Evolutionary conservation across 371 early-diverging fungal genomes (phyloP), one percentile per base, ranked within the genome.

Genomic region (Mucor plumbeus): DNA sequence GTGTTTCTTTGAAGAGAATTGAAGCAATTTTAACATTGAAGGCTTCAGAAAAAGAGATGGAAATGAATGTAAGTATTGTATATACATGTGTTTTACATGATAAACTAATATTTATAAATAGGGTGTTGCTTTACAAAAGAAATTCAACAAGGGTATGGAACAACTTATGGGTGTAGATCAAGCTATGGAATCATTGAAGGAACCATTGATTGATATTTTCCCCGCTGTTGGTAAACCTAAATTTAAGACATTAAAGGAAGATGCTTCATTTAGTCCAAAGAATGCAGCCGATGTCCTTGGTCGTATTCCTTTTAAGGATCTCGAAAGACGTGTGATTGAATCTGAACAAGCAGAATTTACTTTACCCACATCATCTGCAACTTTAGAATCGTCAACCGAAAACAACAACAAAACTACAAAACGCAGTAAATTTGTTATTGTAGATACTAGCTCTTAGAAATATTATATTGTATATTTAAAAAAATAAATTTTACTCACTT

Each of bases 21-120:
- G 91, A 95, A 77, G 98, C 96, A n/a, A 89, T 97, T 61, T 77
- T 97, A 61, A 87, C 90, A 60, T 80, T 97, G 60, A 96, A 96
- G 78, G 87, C 90, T 8, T 71, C 88, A 35, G 95, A 94, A 77
- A 82, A 87, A 68, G 83, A 91, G 44, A 81, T 89, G 90, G 76
- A 83, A 31, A 72, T 76, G 47, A 79, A 88, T 60, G 89, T 89
- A 82, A 59, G 61, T 43, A 26, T 26, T 6, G 14, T 5, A 6
- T 13, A 55, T 68, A 72, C 47, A 44, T 10, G 17, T 17, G 38
- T 44, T 13, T 17, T 5, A 17, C 36, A 53, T 36, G 44, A 44
- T 38, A 7, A 41, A 59, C 21, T 34, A 9, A 31, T 10, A 48
- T 47, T 1, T 38, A 17, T 53, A 17, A 13, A 59, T 67, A 89